Conservation (phyloP, 305 asterid genomes). For the Solanum hybrid region DNA sequence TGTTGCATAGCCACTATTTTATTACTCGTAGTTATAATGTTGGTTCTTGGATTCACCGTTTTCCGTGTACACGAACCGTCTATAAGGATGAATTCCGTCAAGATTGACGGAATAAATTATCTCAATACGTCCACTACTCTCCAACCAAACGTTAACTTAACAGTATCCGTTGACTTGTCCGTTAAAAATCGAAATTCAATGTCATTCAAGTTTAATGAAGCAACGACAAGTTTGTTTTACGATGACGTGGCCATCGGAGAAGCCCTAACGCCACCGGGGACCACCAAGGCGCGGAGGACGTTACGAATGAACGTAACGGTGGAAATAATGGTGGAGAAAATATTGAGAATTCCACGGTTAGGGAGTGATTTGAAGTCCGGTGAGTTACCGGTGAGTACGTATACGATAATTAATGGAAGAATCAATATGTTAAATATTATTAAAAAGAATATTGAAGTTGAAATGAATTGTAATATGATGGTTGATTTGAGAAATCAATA, state of each 20-base stretch:
- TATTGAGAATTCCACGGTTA: conserved; percentile 7
- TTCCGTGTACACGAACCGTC: conserved; percentile 29
- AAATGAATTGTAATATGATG: conserved; percentile 33
- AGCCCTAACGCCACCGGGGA: conserved; percentile 16
- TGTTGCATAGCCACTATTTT: conserved; percentile 25
- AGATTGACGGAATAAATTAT: conserved; percentile 18
- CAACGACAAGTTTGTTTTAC: conserved; percentile 21
- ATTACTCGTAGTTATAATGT: conserved; percentile 6
- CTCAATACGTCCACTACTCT: background rate
- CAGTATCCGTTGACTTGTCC: conserved; percentile 22
- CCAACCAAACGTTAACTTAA: conserved; percentile 22
- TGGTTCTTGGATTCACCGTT: conserved; percentile 31
- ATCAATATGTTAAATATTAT: conserved; percentile 23
- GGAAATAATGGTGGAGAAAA: conserved; percentile 20
- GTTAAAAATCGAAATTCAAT: conserved; percentile 39
- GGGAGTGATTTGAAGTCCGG: conserved; percentile 18
- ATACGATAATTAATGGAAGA: conserved; percentile 27
- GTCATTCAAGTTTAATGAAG: conserved; percentile 24
- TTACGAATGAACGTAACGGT: conserved; percentile 11
- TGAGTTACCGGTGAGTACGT: conserved; percentile 8
- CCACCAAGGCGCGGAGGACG: conserved; percentile 26
- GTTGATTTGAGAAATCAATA: conserved; percentile 13
- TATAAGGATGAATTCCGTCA: conserved; percentile 18
- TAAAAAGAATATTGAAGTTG: conserved; percentile 21
- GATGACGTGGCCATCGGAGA: conserved; percentile 24